Base-by-base conservation (phyloP, 176 grass and related monocot genomes). In the Chloris gayana region DNA sequence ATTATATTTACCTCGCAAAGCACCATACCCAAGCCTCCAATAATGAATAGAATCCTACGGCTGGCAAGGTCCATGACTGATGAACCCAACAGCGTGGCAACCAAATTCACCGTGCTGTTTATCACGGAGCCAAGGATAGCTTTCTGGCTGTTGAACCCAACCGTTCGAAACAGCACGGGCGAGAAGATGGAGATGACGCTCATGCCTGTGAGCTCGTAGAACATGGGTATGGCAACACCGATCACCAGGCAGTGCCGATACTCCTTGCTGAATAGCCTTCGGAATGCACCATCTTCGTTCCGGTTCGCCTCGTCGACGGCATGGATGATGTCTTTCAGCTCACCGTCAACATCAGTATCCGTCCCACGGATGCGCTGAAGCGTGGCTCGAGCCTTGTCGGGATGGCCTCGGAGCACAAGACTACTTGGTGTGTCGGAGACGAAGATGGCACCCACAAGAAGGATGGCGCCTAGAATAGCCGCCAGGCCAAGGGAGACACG, bases 171-270 rank as follows among this genome's bases (percentile, higher is more conserved):
- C 46, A 92, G n/a, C 42, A 92, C 83, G 14, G 86, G 90, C 19
- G 78, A 66, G 70, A 92, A 92, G 56, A 88, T 69, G 3, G 75
- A 5, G 46, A 88, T 44, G 42, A 86, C 83, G 38, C 75, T 76
- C 77, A 92, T 54, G 69, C 90, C 90, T 29, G 83, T 92, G 35
- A 92, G 90, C 69, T 88, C 86, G 69, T 83, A 88, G 70, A 88
- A 88, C 14, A 73, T 26, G 21, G 90, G 83, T 31, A 88, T 80
- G 54, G 80, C 90, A 79, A 83, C 90, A 56, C 81, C 84, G 82
- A 88, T 83, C 35, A 80, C 69, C 7, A 92, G 79, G 49, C 83
- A 69, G 13, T 80, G 83, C 19, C 86, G 75, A 74, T 86, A 92
- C 70, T 75, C 49, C 44, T 67, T 72, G 11, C 63, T 19, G 22